Evolutionary conservation across 495 filamentous ascomycete genomes (phyloP).

Genomic region (Choiromyces venosus): DNA sequence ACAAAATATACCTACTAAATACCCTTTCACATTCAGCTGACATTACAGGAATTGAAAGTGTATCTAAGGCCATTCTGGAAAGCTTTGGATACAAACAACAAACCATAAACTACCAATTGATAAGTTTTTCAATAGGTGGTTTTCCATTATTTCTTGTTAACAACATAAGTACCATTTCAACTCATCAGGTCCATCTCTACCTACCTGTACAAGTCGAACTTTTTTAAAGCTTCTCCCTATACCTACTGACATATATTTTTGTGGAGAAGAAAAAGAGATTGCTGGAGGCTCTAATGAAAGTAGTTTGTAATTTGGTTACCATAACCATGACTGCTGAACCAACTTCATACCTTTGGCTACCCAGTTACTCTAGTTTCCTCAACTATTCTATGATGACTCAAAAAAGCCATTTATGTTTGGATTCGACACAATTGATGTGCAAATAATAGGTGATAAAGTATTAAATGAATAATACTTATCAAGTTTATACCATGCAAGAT

Average conservation of each 20-base stretch:
- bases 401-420: slow-evolving; percentile 9
- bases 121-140: background rate
- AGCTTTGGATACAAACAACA: no score
- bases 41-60: no score
- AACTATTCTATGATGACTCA: background rate
- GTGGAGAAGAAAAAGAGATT: background rate
- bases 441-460: slow-evolving; percentile 1
- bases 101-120: background rate
- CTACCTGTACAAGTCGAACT: background rate
- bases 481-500: background rate
- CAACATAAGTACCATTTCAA: background rate
- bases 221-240: slow-evolving; percentile 2
- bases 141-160: background rate
- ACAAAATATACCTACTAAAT: no score
- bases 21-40: no score
- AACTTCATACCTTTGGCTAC: background rate
- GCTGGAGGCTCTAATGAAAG: background rate
- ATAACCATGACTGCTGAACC: background rate
- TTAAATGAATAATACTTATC: slow-evolving; percentile 4
- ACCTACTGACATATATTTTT: background rate
- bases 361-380: background rate
- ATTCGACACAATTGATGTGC: background rate
- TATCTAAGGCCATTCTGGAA: no score
- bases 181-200: background rate
- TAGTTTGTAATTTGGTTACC: slow-evolving; percentile 1